phyloP scores from a whole-genome alignment of 2,329 filamentous ascomycete species.

The Xylariomycetidae sp. region DNA sequence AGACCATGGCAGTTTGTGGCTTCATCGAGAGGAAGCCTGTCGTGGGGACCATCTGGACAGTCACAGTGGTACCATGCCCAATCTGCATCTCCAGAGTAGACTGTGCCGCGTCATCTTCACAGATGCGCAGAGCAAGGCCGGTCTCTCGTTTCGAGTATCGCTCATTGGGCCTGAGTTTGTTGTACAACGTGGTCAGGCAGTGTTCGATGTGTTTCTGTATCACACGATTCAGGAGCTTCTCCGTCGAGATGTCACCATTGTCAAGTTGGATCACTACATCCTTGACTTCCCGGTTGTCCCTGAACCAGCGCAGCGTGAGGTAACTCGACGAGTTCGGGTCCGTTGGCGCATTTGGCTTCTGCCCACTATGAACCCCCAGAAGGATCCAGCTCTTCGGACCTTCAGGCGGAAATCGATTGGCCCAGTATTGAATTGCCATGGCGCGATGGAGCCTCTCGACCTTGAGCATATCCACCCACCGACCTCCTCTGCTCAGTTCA shows the following conservation, averaged over 20 bases:
- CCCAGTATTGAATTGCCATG: conserved; percentile 89
- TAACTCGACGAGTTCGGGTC: conserved; percentile 45
- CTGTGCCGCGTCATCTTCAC: conserved; percentile 57
- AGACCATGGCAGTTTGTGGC: conserved; percentile 54
- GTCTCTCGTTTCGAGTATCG: conserved; percentile 60
- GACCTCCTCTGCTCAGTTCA: conserved; percentile 60
- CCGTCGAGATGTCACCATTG: conserved; percentile 63
- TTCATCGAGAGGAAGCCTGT: conserved; percentile 72
- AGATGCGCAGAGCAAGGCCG: conserved; percentile 52
- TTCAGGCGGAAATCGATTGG: conserved; percentile 48
- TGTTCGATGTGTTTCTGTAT: conserved; percentile 71
- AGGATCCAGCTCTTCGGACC: conserved; percentile 86
- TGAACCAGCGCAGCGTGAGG: conserved; percentile 74
- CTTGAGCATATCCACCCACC: conserved; percentile 74
- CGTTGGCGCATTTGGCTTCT: conserved; percentile 34
- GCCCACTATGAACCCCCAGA: conserved; percentile 71
- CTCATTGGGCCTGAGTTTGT: conserved; percentile 53
- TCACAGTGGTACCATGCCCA: conserved; percentile 55
- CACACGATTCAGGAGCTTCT: conserved; percentile 67
- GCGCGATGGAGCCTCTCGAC: conserved; percentile 78
- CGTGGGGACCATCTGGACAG: conserved; percentile 67
- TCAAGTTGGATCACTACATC: conserved; percentile 66
- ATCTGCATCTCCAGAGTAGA: conserved; percentile 67
- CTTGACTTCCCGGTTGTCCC: conserved; percentile 70
- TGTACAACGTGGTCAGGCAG: conserved; percentile 63